Conservation (phyloP, 495 filamentous ascomycete species). For the Haplographium delicatum region DNA sequence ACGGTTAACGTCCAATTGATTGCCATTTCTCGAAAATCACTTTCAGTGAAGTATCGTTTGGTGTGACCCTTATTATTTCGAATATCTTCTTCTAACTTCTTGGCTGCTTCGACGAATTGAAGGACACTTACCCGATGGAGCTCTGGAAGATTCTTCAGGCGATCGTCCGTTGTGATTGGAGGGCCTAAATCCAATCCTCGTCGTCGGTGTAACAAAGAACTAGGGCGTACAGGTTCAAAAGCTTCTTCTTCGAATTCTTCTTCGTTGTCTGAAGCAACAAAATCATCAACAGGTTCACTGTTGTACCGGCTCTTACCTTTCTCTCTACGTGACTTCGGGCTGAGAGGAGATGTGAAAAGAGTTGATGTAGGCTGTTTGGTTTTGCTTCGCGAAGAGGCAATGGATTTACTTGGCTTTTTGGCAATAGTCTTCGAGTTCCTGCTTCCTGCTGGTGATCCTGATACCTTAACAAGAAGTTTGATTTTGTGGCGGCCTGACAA, state of each 20-base stretch:
- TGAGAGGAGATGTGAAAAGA: constrained; percentile 80
- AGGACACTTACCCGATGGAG: constrained; percentile 49
- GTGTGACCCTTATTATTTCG: constrained; percentile 57
- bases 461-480: constrained; percentile 47
- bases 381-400: constrained; percentile 4
- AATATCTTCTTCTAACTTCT: constrained; percentile 57
- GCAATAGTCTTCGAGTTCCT: too few relatives aligned
- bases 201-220: too few relatives aligned
- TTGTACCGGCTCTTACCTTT: too few relatives aligned
- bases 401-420: too few relatives aligned
- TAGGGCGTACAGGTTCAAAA: constrained; percentile 52
- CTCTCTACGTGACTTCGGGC: too few relatives aligned
- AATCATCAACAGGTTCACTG: too few relatives aligned
- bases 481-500: constrained; percentile 44
- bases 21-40: constrained; percentile 75
- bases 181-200: constrained; percentile 50
- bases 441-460: constrained; percentile 8
- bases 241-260: constrained; percentile 29
- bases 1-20: constrained; percentile 60
- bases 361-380: constrained; percentile 48
- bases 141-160: constrained; percentile 53
- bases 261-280: constrained; percentile 46
- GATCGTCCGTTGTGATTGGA: constrained; percentile 68
- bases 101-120: constrained; percentile 68
- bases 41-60: constrained; percentile 70